A percentile compares a stretch with the other conserved stretches of the same genome.
Evolutionary conservation across 345 rosid genomes (phyloP).

Genomic region (Aquilaria sinensis): DNA sequence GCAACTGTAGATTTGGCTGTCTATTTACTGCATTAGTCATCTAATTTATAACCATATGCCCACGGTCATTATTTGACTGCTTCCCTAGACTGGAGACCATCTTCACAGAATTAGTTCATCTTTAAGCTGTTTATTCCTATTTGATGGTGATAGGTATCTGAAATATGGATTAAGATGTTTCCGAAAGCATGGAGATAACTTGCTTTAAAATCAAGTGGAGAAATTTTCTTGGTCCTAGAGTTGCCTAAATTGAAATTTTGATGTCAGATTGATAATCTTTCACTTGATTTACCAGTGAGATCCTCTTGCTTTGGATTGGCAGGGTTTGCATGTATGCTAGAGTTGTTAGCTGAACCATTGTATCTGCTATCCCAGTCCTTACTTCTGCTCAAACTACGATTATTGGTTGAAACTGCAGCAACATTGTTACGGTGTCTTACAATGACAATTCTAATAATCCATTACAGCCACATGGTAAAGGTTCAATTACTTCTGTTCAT

Average conservation of each 20-base stretch:
- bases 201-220: conserved; percentile 1
- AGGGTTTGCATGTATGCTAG: conserved; percentile 84
- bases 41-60: too few relatives aligned
- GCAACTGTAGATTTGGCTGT: not conserved
- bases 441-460: conserved; percentile 62
- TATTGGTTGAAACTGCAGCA: conserved; percentile 76
- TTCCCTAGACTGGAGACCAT: too few relatives aligned
- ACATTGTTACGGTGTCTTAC: conserved; percentile 71
- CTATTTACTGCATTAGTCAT: too few relatives aligned
- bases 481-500: conserved; percentile 7
- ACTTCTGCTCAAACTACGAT: conserved; percentile 59
- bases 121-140: too few relatives aligned
- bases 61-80: too few relatives aligned
- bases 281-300: conserved; percentile 2
- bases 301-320: conserved; percentile 21
- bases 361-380: conserved; percentile 86
- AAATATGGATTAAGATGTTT: not conserved
- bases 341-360: conserved; percentile 86
- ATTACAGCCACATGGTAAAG: conserved; percentile 56
- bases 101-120: too few relatives aligned
- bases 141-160: not conserved
- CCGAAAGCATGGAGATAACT: not conserved
- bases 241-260: conserved; percentile 3
- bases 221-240: not conserved
- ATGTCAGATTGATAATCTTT: not conserved